Base-by-base conservation (phyloP, 768 basidiomycete species). In the Xerocomus spinulosus region DNA sequence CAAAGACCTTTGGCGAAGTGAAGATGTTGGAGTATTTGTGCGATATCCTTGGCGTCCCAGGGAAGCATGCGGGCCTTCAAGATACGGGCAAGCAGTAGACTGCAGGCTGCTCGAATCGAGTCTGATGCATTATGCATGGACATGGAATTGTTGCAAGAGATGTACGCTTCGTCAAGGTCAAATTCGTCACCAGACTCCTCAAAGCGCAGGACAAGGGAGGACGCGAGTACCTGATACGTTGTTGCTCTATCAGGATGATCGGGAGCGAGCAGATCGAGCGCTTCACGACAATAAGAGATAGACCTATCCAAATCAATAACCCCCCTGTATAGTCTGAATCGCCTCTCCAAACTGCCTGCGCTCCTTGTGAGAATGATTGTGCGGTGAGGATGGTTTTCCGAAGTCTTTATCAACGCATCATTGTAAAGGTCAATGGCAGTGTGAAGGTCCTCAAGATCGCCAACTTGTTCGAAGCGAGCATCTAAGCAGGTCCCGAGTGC, bases 11-110 rank as follows among this genome's bases (percentile, higher is more conserved):
- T 57, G 26, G 64, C 66, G 8, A 50, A 15, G 26, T 50, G 49
- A 32, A 62, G 59, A 30, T 62, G 59, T 5, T 51, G 49, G 26
- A 70, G 56, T 33, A 67, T 56, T 7, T 57, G 42, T 13, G 66
- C 57, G 7, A 68, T 49, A 15, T 62, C 63, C 21, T 50, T 48
- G 13, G 23, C 35, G n/a, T 57, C 56, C 55, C 57, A 61, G 5
- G 59, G 58, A 20, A 61, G 37, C 39, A 58, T 49, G n/a, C 68
- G 57, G 6, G 44, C 47, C 38, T 36, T 53, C 37, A 62, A 20
- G 38, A 59, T 57, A 14, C 55, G 59, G n/a, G 58, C 53, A 15
- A 62, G 50, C 10, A 59, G 28, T 18, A 64, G 41, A 17, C 54
- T 48, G 32, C 58, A 58, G 14, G 52, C 24, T 30, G 52, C 52